Evolutionary conservation across 2,329 filamentous ascomycete genomes (phyloP).

Genomic region (Tolypocladium ovalisporum): DNA sequence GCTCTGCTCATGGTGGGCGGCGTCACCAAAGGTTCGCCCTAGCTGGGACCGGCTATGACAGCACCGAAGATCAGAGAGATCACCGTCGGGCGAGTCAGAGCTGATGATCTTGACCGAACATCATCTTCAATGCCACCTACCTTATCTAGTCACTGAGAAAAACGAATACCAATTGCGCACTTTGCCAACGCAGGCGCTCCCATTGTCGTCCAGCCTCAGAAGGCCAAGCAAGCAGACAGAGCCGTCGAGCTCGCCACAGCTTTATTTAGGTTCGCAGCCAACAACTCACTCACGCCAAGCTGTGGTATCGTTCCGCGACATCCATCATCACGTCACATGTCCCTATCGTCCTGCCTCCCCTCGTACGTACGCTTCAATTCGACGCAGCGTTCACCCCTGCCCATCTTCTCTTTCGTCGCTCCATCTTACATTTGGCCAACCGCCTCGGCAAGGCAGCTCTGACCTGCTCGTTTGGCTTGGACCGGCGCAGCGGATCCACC

Average conservation of each 20-base stretch:
- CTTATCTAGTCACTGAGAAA: neutral
- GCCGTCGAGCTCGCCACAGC: neutral
- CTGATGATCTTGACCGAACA: neutral
- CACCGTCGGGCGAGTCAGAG: neutral
- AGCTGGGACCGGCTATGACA: neutral
- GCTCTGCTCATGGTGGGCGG: neutral
- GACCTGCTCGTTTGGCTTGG: neutral
- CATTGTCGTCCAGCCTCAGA: neutral
- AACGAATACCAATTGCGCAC: neutral
- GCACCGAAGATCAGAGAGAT: neutral
- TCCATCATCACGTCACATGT: neutral
- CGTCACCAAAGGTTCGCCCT: neutral
- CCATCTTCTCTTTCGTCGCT: neutral
- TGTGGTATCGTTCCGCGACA: neutral
- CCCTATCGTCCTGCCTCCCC: neutral
- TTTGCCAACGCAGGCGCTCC: neutral
- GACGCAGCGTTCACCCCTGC: neutral
- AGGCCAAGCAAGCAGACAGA: neutral
- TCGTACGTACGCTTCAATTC: neutral
- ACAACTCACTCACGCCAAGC: neutral
- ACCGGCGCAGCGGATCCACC: neutral
- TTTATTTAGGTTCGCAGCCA: neutral
- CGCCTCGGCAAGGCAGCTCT: neutral
- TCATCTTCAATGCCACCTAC: neutral
- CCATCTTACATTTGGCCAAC: conserved; percentile 1